phyloP scores from a whole-genome alignment of 768 basidiomycete species.

The Kwoniella sp. region DNA sequence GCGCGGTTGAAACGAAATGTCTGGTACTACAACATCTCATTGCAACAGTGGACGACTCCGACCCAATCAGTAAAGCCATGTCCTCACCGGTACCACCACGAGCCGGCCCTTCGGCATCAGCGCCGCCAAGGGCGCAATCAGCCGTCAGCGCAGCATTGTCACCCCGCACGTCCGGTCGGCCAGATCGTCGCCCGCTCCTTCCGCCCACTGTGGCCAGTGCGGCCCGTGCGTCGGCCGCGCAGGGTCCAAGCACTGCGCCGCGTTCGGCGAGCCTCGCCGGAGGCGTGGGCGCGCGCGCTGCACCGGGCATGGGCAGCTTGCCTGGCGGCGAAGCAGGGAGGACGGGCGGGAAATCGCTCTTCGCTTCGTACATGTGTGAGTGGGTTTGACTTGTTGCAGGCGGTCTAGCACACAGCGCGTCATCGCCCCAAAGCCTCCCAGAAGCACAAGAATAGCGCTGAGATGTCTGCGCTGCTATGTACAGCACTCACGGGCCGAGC shows the following conservation, averaged over 20 bases:
- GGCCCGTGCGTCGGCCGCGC: not conserved
- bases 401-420: not conserved
- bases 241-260: not conserved
- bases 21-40: no score
- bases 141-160: not conserved
- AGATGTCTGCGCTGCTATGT: not conserved
- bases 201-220: constrained; percentile 3
- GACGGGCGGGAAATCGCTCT: constrained; percentile 4
- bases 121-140: no score
- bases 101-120: no score
- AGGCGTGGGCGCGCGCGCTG: not conserved
- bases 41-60: no score
- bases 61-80: no score
- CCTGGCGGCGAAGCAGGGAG: not conserved
- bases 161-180: constrained; percentile 1
- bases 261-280: not conserved
- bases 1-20: no score
- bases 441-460: not conserved
- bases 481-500: constrained; percentile 7
- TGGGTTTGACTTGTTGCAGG: not conserved
- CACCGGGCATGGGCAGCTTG: not conserved
- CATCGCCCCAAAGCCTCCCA: not conserved
- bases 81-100: no score
- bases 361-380: constrained; percentile 8
- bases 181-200: constrained; percentile 5